Evolutionary conservation across 192 early-diverging fungal genomes (phyloP).

Genomic region (Rhizophlyctis rosea): DNA sequence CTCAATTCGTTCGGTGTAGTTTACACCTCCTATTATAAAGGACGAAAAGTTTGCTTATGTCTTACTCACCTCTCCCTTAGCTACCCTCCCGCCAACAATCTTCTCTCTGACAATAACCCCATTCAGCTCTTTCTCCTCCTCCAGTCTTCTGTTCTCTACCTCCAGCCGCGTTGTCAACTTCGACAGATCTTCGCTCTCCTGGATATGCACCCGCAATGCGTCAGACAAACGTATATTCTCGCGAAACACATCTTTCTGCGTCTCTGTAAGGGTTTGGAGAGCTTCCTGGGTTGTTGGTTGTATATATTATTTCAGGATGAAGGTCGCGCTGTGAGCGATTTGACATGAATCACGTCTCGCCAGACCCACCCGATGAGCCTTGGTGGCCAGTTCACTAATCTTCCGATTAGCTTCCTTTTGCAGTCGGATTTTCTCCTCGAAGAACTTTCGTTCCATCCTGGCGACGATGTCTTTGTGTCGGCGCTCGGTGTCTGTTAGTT

Average conservation of each 20-base stretch:
- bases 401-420: slow-evolving; percentile 64
- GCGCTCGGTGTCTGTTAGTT: slow-evolving; percentile 54
- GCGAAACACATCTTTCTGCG: slow-evolving; percentile 62
- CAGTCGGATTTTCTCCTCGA: slow-evolving; percentile 63
- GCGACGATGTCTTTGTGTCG: slow-evolving; percentile 55
- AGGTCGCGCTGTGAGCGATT: too few relatives aligned
- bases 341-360: too few relatives aligned
- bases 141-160: slow-evolving; percentile 37
- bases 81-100: too few relatives aligned
- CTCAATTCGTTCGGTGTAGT: slow-evolving; percentile 2
- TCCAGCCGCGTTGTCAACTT: slow-evolving; percentile 41
- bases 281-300: too few relatives aligned
- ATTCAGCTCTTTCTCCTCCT: slow-evolving; percentile 61
- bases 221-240: slow-evolving; percentile 61
- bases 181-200: slow-evolving; percentile 54
- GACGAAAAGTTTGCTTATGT: too few relatives aligned
- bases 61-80: too few relatives aligned
- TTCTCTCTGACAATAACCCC: slow-evolving; percentile 64
- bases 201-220: slow-evolving; percentile 54
- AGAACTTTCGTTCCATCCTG: slow-evolving; percentile 62
- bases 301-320: too few relatives aligned
- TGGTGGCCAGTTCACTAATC: slow-evolving; percentile 59
- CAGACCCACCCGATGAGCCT: slow-evolving; percentile 47
- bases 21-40: too few relatives aligned
- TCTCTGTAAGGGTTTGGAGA: slow-evolving; percentile 52